These are phyloP conservation scores for Claviceps capensis DNA, from an alignment of 2,329 filamentous ascomycete genomes.

Conservation along the genomic window DNA sequence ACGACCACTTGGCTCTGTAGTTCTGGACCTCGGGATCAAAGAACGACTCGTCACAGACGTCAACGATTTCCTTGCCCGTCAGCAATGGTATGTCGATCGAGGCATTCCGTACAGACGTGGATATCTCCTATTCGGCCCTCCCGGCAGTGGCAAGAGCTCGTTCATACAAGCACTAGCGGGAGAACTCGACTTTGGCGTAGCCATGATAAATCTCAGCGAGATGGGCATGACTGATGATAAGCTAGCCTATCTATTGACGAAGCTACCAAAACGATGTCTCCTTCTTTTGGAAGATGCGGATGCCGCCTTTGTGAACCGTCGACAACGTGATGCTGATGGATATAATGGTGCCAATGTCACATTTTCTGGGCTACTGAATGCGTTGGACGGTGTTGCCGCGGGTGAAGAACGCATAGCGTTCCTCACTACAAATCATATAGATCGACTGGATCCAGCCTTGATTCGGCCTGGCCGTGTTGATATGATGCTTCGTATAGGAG, in stretches of 20 bases:
- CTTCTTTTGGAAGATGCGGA: slow-evolving; percentile 83
- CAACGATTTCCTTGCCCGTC: slow-evolving; percentile 63
- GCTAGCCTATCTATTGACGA: slow-evolving; percentile 72
- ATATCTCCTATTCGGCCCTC: slow-evolving; percentile 79
- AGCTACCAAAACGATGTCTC: slow-evolving; percentile 69
- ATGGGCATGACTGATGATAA: slow-evolving; percentile 82
- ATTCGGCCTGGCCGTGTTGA: slow-evolving; percentile 87
- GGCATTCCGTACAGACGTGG: slow-evolving; percentile 86
- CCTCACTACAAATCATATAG: slow-evolving; percentile 87
- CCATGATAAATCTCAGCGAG: slow-evolving; percentile 83
- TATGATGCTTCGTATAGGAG: slow-evolving; percentile 79
- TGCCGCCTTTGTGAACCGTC: slow-evolving; percentile 74
- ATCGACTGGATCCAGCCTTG: slow-evolving; percentile 75
- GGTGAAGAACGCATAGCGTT: slow-evolving; percentile 91
- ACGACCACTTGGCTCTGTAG: slow-evolving; percentile 74
- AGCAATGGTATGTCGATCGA: slow-evolving; percentile 86
- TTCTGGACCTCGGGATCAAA: slow-evolving; percentile 72
- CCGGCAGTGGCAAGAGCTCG: slow-evolving; percentile 84
- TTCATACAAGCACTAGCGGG: slow-evolving; percentile 93
- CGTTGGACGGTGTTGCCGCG: slow-evolving; percentile 81
- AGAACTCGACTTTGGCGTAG: slow-evolving; percentile 84
- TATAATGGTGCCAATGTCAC: slow-evolving; percentile 83
- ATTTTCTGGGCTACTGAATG: slow-evolving; percentile 80
- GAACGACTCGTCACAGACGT: slow-evolving; percentile 71
- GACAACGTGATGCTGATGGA: slow-evolving; percentile 64